These are phyloP conservation scores for Aschersonia sp. DNA, from an alignment of 2,329 filamentous ascomycete genomes.

Conservation along the genomic window DNA sequence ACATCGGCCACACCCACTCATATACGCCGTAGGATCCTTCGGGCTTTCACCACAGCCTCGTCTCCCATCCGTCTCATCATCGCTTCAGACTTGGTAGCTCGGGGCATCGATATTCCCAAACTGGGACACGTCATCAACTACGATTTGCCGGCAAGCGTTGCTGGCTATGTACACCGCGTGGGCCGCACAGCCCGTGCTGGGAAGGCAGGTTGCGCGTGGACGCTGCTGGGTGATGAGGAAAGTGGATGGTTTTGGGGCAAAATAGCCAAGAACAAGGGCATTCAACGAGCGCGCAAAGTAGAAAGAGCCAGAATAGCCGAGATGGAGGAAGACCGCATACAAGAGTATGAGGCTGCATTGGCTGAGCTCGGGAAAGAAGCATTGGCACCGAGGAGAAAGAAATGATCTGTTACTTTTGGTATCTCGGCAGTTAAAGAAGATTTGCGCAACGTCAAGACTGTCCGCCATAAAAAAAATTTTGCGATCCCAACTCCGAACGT, in stretches of 20 bases:
- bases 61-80: conserved; percentile 61
- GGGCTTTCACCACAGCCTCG: conserved; percentile 53
- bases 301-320: conserved; percentile 31
- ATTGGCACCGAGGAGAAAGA: conserved; percentile 12
- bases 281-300: conserved; percentile 29
- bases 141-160: conserved; percentile 69
- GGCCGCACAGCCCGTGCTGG: conserved; percentile 81
- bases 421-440: too few species aligned
- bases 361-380: conserved; percentile 49
- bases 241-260: conserved; percentile 87
- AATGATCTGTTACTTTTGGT: neutral
- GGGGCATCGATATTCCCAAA: conserved; percentile 70
- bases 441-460: too few species aligned
- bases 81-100: conserved; percentile 83
- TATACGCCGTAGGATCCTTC: conserved; percentile 51
- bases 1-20: conserved; percentile 67
- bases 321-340: conserved; percentile 32
- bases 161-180: conserved; percentile 81
- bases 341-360: conserved; percentile 41
- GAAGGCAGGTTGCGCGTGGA: conserved; percentile 66
- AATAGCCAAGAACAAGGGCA: conserved; percentile 46
- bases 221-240: conserved; percentile 68
- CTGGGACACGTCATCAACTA: conserved; percentile 88
- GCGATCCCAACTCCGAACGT: too few species aligned
- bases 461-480: too few species aligned